Conservation (phyloP, 371 early-diverging fungal genomes). For the Capillidium heterosporum region DNA sequence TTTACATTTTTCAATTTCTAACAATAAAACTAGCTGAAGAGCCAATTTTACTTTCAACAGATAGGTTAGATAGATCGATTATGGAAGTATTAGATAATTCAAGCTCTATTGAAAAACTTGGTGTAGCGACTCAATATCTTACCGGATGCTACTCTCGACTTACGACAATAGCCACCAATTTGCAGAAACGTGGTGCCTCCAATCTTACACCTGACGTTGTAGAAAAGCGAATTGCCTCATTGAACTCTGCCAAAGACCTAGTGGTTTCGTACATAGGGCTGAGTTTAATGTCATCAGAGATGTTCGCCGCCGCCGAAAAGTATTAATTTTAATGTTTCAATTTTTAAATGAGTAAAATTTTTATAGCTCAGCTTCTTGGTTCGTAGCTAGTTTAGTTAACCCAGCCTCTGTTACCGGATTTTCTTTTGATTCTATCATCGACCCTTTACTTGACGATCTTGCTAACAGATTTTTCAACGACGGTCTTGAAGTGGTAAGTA, state of each 20-base stretch:
- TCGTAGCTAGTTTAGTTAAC: background rate
- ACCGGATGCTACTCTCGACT: background rate
- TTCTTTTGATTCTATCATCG: conserved; percentile 20
- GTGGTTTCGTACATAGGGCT: background rate
- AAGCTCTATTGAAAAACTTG: background rate
- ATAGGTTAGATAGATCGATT: background rate
- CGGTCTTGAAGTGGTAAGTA: conserved; percentile 30
- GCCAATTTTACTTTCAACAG: background rate
- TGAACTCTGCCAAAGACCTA: background rate
- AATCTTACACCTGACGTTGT: background rate
- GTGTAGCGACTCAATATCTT: background rate
- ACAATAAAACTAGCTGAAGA: background rate
- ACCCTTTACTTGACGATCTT: conserved; percentile 27
- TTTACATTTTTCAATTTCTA: background rate
- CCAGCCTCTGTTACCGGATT: conserved; percentile 20
- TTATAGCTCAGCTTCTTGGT: background rate
- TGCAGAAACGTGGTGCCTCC: background rate
- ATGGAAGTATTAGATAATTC: background rate
- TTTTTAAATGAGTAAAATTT: conserved; percentile 19
- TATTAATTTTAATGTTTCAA: conserved; percentile 16
- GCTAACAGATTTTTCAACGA: conserved; percentile 31
- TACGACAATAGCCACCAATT: background rate
- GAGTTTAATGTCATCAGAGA: background rate
- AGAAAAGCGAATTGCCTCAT: background rate
- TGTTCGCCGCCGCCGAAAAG: conserved; percentile 6